Percentiles rank a stretch among this genome's conserved stretches.
Conservation (phyloP, 257 asterid genomes). For the Lycium barbarum region DNA sequence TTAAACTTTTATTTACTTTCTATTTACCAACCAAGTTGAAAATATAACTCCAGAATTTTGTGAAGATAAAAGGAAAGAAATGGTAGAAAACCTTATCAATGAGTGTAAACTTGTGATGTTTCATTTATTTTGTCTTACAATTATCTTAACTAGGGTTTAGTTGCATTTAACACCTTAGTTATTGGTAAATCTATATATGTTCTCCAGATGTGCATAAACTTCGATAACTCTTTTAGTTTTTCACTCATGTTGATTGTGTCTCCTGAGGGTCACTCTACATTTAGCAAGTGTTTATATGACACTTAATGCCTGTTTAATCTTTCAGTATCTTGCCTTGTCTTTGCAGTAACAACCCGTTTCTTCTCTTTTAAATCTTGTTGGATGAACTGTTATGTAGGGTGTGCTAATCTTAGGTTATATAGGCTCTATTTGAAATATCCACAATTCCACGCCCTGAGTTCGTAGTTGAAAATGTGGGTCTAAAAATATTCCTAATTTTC, state of each 20-base stretch:
- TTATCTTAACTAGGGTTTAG: not conserved
- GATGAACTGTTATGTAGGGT: not conserved
- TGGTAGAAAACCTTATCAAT: not conserved
- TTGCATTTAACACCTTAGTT: conserved; percentile 1
- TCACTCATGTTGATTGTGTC: not conserved
- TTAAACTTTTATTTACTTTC: not conserved
- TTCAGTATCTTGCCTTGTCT: not conserved
- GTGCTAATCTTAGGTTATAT: conserved; percentile 1
- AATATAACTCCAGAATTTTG: not conserved
- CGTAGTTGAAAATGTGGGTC: not conserved
- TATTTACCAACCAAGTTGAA: not conserved
- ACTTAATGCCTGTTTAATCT: not conserved
- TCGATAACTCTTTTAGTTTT: not conserved
- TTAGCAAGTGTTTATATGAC: conserved; percentile 9
- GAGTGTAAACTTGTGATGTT: not conserved
- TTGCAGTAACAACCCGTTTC: not conserved
- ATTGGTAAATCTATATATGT: not conserved
- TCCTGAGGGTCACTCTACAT: conserved; percentile 1
- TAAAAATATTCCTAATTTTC: not conserved
- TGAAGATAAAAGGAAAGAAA: not conserved
- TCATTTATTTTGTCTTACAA: not conserved
- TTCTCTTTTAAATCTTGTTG: not conserved
- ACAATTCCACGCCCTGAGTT: not conserved
- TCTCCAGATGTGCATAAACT: not conserved
- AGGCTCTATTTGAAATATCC: not conserved